Evolutionary conservation across 129 eudicot species (phyloP).

Genomic region (Solidago caesia): DNA sequence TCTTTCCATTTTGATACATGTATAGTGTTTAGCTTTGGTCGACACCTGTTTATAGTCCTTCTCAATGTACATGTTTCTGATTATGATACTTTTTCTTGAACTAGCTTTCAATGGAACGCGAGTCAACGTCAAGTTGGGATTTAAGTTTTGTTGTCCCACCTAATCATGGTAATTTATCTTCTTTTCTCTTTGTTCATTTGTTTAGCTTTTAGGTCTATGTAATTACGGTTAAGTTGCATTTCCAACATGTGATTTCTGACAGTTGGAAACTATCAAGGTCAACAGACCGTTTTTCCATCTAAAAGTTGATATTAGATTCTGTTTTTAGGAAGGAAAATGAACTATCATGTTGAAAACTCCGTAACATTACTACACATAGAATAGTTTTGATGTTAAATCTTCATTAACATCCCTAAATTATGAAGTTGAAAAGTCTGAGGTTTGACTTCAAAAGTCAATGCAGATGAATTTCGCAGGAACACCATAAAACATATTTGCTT

Average conservation of each 20-base stretch:
- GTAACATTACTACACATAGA: conserved; percentile 1
- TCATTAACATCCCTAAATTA: background rate
- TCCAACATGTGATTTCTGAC: background rate
- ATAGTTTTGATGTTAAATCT: background rate
- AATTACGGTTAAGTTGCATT: background rate
- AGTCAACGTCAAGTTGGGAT: conserved; percentile 86
- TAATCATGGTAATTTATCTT: conserved; percentile 68
- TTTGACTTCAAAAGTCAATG: conserved; percentile 22
- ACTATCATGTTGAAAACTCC: background rate
- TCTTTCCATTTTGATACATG: background rate
- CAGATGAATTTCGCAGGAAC: background rate
- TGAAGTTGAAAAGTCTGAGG: conserved; percentile 7
- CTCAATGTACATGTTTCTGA: conserved; percentile 18
- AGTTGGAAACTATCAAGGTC: background rate
- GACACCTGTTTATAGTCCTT: conserved; percentile 9
- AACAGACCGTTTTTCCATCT: background rate
- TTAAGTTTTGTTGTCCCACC: conserved; percentile 96
- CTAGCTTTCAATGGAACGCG: conserved; percentile 92
- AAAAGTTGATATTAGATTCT: background rate
- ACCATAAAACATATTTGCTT: conserved; percentile 3
- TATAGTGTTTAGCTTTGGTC: background rate
- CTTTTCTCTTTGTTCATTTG: background rate
- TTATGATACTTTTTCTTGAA: conserved; percentile 21
- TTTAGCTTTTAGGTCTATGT: conserved; percentile 8
- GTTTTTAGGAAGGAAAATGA: conserved; percentile 7